A percentile compares a stretch with the other conserved stretches of the same genome.
phyloP scores from a whole-genome alignment of 2,329 filamentous ascomycete genomes.

The Claviceps paspali region DNA sequence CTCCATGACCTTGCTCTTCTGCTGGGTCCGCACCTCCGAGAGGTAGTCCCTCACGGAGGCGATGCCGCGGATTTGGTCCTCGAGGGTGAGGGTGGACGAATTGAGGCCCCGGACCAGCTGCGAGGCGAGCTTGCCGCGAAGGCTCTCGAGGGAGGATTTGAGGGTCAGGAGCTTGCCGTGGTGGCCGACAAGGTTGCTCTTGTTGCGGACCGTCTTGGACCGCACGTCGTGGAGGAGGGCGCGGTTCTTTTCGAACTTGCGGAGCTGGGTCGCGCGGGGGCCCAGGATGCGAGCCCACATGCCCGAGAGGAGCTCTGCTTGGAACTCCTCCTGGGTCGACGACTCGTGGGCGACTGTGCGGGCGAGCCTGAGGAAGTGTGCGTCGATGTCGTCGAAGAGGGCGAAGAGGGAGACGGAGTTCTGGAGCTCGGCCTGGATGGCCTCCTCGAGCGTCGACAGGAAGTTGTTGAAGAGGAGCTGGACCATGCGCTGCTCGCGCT shows the following conservation, averaged over 20 bases:
- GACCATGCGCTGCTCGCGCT: constrained; percentile 65
- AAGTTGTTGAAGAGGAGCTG: constrained; percentile 78
- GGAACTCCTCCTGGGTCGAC: constrained; percentile 62
- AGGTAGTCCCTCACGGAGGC: constrained; percentile 69
- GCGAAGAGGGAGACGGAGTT: constrained; percentile 68
- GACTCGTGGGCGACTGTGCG: constrained; percentile 74
- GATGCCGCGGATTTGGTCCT: constrained; percentile 73
- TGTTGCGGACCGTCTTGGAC: constrained; percentile 73
- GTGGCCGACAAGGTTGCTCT: constrained; percentile 72
- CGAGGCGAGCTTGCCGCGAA: constrained; percentile 68
- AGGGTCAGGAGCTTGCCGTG: constrained; percentile 71
- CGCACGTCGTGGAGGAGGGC: constrained; percentile 64
- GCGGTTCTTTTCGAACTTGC: constrained; percentile 86
- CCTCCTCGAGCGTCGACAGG: constrained; percentile 72
- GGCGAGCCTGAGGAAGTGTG: constrained; percentile 77
- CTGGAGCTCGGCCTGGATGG: constrained; percentile 69
- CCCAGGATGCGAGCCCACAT: constrained; percentile 81
- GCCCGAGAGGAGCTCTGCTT: constrained; percentile 66
- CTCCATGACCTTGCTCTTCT: constrained; percentile 74
- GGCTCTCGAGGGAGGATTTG: constrained; percentile 73
- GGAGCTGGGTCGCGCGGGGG: constrained; percentile 55
- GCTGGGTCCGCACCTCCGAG: constrained; percentile 56
- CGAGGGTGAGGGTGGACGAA: constrained; percentile 55
- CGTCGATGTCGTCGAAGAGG: constrained; percentile 84
- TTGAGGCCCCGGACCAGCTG: constrained; percentile 62